Conservation (phyloP, 169 alveolate species). For the Plasmodium relictum region DNA sequence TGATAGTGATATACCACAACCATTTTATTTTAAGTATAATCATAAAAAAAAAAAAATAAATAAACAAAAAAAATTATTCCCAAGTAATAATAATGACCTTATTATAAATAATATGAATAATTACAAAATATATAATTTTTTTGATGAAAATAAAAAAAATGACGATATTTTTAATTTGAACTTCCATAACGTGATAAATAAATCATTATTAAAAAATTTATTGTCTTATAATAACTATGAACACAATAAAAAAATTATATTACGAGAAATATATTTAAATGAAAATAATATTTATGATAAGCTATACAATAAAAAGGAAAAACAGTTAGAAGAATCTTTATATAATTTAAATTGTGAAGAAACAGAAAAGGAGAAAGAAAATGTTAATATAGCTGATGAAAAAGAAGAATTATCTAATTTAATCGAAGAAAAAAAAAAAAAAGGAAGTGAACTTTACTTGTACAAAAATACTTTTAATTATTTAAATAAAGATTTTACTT, state of each 20-base stretch:
- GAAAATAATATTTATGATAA: constrained; percentile 47
- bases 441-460: constrained; percentile 29
- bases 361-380: background rate
- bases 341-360: background rate
- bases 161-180: constrained; percentile 28
- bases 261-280: constrained; percentile 44
- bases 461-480: constrained; percentile 52
- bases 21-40: constrained; percentile 40
- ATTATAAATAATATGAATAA: background rate
- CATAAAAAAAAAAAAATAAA: constrained; percentile 21
- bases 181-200: constrained; percentile 6
- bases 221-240: constrained; percentile 33
- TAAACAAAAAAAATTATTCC: background rate
- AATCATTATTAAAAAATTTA: constrained; percentile 6
- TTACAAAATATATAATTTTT: constrained; percentile 5
- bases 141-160: constrained; percentile 29
- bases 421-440: background rate
- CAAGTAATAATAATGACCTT: background rate
- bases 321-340: background rate
- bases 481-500: constrained; percentile 35
- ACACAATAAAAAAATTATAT: constrained; percentile 34
- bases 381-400: background rate
- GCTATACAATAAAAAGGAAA: background rate
- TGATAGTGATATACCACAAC: constrained; percentile 60
- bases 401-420: background rate